phyloP scores from a whole-genome alignment of 345 rosid species.

The Crucihimalaya himalaica region DNA sequence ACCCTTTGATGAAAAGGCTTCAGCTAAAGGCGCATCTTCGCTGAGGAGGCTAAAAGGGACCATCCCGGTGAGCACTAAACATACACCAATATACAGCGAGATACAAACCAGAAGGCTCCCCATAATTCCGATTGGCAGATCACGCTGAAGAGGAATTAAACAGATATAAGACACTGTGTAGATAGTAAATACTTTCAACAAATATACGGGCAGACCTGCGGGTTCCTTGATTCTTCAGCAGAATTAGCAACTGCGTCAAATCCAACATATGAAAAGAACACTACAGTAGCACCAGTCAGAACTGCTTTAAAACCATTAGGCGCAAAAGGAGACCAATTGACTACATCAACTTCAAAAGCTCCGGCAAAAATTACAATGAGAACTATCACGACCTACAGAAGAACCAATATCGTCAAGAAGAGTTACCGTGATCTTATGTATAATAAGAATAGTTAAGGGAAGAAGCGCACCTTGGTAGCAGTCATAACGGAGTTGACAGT shows the following conservation, averaged over 20 bases:
- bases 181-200: neutral
- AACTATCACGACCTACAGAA: constrained; percentile 77
- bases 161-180: neutral
- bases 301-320: constrained; percentile 78
- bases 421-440: neutral
- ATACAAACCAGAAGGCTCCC: constrained; percentile 86
- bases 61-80: constrained; percentile 97
- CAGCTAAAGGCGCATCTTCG: constrained; percentile 91
- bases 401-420: neutral
- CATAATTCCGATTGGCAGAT: constrained; percentile 84
- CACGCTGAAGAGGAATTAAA: constrained; percentile 59
- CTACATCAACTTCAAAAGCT: constrained; percentile 80
- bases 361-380: constrained; percentile 74
- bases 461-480: constrained; percentile 56
- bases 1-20: constrained; percentile 84
- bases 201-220: constrained; percentile 56
- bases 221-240: constrained; percentile 90
- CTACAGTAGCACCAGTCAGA: constrained; percentile 89
- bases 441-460: neutral
- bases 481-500: constrained; percentile 79
- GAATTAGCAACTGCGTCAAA: constrained; percentile 98
- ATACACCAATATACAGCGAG: constrained; percentile 75
- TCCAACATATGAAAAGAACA: constrained; percentile 96
- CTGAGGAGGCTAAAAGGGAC: constrained; percentile 70
- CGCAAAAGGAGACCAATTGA: constrained; percentile 93